phyloP scores from a whole-genome alignment of 2,329 filamentous ascomycete species.

The Neonectria neomacrospora region DNA sequence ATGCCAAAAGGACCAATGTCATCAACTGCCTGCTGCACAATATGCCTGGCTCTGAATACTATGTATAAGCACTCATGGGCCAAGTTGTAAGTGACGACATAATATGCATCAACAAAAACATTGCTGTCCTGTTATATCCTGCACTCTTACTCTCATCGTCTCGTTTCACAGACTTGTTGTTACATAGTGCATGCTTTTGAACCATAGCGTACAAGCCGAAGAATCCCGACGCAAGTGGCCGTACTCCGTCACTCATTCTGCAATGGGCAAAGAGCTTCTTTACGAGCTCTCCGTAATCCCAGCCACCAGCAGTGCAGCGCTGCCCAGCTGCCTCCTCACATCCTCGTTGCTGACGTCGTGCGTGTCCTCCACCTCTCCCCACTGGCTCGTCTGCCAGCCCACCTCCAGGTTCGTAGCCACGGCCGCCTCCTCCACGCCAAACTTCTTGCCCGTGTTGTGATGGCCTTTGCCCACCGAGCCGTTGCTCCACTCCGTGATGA shows the following conservation, averaged over 20 bases:
- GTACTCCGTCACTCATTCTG: background rate
- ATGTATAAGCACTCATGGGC: background rate
- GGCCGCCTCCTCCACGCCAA: conserved; percentile 86
- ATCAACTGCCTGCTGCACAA: background rate
- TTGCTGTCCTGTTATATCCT: background rate
- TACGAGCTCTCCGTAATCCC: conserved; percentile 56
- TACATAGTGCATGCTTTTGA: conserved; percentile 34
- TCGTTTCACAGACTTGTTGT: background rate
- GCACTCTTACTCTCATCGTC: background rate
- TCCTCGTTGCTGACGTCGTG: conserved; percentile 97
- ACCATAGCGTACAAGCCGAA: conserved; percentile 32
- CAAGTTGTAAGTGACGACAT: background rate
- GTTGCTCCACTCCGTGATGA: conserved; percentile 90
- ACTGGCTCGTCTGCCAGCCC: conserved; percentile 86
- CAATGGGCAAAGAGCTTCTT: background rate
- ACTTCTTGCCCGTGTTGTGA: conserved; percentile 54
- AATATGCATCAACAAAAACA: background rate
- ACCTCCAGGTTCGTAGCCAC: conserved; percentile 84
- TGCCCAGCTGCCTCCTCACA: conserved; percentile 85
- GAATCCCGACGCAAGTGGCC: background rate
- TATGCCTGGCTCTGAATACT: background rate
- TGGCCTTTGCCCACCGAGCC: conserved; percentile 67
- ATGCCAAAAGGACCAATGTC: background rate
- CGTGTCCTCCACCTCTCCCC: conserved; percentile 98
- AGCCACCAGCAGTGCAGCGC: conserved; percentile 82